Percentiles rank a stretch among this genome's conserved stretches.
Evolutionary conservation across 768 basidiomycete genomes (phyloP).

Genomic region (Xerocomellus intermedius): DNA sequence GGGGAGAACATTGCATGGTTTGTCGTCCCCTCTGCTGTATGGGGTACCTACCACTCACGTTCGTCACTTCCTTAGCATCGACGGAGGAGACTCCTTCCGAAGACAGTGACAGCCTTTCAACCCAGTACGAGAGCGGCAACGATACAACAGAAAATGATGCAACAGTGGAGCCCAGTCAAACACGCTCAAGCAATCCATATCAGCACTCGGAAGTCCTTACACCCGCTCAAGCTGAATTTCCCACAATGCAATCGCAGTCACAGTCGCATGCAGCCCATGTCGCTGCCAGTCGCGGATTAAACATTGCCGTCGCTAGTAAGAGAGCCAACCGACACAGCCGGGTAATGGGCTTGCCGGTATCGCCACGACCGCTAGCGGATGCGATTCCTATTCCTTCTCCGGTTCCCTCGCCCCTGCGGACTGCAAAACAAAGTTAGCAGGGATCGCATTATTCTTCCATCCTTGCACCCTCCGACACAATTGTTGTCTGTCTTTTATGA

Average conservation of each 20-base stretch:
- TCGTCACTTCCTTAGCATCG: conserved; percentile 30
- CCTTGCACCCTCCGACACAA: background rate
- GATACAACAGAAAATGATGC: conserved; percentile 64
- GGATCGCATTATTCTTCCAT: background rate
- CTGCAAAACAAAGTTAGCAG: conserved; percentile 25
- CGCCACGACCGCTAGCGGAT: conserved; percentile 31
- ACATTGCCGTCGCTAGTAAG: conserved; percentile 56
- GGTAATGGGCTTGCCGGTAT: conserved; percentile 60
- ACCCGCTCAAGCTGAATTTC: conserved; percentile 25
- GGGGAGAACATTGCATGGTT: conserved; percentile 66
- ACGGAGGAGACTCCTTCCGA: conserved; percentile 64
- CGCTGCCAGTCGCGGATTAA: conserved; percentile 71
- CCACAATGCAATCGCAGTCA: conserved; percentile 38
- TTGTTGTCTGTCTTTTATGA: conserved; percentile 2
- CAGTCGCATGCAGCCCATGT: conserved; percentile 55
- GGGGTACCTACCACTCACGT: conserved; percentile 2
- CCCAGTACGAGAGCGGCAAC: conserved; percentile 72
- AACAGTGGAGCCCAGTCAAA: conserved; percentile 42
- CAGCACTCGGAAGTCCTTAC: conserved; percentile 22
- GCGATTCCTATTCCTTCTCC: conserved; percentile 8
- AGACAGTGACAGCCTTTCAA: conserved; percentile 66
- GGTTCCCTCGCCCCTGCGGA: conserved; percentile 20
- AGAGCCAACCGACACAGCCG: conserved; percentile 63
- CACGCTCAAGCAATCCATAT: conserved; percentile 40
- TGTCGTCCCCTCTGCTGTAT: conserved; percentile 25